Conservation (phyloP, 2,329 filamentous ascomycete species). For the Thielaviopsis punctulata region DNA sequence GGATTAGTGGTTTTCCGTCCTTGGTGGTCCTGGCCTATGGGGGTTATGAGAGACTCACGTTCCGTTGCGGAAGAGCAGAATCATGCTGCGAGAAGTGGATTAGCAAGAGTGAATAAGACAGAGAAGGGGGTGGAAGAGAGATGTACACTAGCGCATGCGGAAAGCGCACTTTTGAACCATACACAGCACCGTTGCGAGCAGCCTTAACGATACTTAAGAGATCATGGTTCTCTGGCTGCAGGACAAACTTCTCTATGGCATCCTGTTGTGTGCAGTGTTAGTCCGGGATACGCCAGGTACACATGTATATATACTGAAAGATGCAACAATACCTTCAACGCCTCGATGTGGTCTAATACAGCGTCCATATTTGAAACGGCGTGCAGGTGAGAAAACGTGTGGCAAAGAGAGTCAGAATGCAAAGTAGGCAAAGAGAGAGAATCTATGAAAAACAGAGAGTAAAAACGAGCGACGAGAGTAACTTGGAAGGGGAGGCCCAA, state of each 20-base stretch:
- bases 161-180: conserved; percentile 94
- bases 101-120: not conserved
- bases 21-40: not conserved
- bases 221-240: conserved; percentile 75
- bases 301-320: not conserved
- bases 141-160: conserved; percentile 76
- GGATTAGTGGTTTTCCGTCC: not conserved
- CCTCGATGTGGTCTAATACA: conserved; percentile 5
- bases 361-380: not conserved
- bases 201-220: conserved; percentile 75
- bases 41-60: conserved; percentile 33
- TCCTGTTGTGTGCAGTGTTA: conserved; percentile 27
- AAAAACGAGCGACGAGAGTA: not conserved
- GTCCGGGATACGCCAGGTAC: too few relatives aligned
- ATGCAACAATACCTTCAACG: conserved; percentile 1
- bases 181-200: conserved; percentile 90
- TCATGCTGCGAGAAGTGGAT: conserved; percentile 46
- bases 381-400: not conserved
- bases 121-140: conserved; percentile 20
- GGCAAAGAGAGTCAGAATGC: not conserved
- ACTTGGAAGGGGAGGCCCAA: too few relatives aligned
- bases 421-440: not conserved
- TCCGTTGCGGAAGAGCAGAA: conserved; percentile 87
- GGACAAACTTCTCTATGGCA: conserved; percentile 55
- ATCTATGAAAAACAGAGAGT: not conserved